These are phyloP conservation scores for Thelonectria rubi DNA, from an alignment of 2,329 filamentous ascomycete species.

Conservation along the genomic window DNA sequence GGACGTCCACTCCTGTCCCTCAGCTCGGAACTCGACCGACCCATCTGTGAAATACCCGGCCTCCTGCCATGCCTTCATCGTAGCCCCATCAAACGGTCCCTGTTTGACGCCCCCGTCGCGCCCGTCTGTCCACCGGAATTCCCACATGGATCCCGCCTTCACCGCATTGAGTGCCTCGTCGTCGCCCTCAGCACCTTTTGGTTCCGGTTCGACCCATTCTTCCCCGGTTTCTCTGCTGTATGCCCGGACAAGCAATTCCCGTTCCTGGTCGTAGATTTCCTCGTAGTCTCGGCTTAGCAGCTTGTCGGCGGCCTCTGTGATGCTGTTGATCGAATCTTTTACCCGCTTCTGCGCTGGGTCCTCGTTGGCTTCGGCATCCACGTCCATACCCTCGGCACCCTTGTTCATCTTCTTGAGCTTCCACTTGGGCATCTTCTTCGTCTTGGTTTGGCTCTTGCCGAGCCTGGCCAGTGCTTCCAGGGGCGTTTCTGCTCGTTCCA, in stretches of 20 bases:
- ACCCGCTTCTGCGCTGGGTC: slow-evolving; percentile 76
- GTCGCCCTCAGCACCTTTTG: slow-evolving; percentile 43
- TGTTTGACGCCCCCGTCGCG: slow-evolving; percentile 81
- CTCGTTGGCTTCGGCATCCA: slow-evolving; percentile 63
- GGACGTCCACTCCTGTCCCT: slow-evolving; percentile 62
- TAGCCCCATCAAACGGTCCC: slow-evolving; percentile 84
- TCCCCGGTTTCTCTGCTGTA: slow-evolving; percentile 88
- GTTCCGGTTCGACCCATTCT: slow-evolving; percentile 72
- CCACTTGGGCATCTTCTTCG: slow-evolving; percentile 69
- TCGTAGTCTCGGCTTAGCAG: slow-evolving; percentile 83
- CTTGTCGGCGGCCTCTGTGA: slow-evolving; percentile 91
- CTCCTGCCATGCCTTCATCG: slow-evolving; percentile 91
- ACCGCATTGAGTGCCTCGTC: slow-evolving; percentile 31
- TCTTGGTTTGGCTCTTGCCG: slow-evolving; percentile 72
- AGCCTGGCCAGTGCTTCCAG: slow-evolving; percentile 88
- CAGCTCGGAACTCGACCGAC: slow-evolving; percentile 75
- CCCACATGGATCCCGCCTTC: slow-evolving; percentile 65
- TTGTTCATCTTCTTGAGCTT: slow-evolving; percentile 74
- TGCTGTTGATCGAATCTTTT: slow-evolving; percentile 77
- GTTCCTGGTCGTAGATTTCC: slow-evolving; percentile 91
- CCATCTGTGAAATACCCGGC: slow-evolving; percentile 89
- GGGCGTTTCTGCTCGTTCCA: slow-evolving; percentile 85
- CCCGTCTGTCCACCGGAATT: slow-evolving; percentile 92
- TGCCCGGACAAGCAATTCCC: slow-evolving; percentile 83
- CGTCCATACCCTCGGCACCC: slow-evolving; percentile 71